These are phyloP conservation scores for Prunus armeniaca DNA, from an alignment of 306 rosid genomes.

Conservation along the genomic window DNA sequence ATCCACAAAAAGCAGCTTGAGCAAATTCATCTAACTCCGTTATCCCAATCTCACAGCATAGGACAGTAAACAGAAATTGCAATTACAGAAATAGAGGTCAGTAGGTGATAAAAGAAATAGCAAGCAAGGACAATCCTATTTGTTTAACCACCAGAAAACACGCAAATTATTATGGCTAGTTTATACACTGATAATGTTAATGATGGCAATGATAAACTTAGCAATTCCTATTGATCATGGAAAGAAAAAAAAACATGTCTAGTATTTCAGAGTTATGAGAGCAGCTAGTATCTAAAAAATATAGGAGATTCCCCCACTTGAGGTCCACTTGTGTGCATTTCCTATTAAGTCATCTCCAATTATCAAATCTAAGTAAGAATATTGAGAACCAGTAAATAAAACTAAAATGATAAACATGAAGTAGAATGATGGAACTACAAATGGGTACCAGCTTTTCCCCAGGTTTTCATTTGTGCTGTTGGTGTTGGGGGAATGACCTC, in stretches of 20 bases:
- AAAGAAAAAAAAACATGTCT: not conserved
- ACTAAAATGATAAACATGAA: slow-evolving; percentile 8
- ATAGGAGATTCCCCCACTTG: not conserved
- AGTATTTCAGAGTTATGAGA: not conserved
- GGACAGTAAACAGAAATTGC: slow-evolving; percentile 18
- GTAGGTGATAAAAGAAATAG: slow-evolving; percentile 10
- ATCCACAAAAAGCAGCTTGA: slow-evolving; percentile 93
- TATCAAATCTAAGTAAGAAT: not conserved
- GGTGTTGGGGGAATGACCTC: slow-evolving; percentile 89
- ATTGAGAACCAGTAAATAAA: slow-evolving; percentile 6
- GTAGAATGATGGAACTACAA: slow-evolving; percentile 24
- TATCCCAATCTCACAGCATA: slow-evolving; percentile 71
- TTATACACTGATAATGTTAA: not conserved
- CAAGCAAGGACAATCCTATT: slow-evolving; percentile 20
- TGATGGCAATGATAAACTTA: not conserved
- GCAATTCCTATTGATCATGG: not conserved
- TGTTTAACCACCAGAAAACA: not conserved
- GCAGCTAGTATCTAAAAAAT: not conserved
- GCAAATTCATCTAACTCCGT: slow-evolving; percentile 88
- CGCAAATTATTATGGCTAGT: not conserved
- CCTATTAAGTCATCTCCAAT: not conserved
- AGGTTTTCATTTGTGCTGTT: slow-evolving; percentile 84
- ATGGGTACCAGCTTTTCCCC: slow-evolving; percentile 87
- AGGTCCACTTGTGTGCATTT: not conserved
- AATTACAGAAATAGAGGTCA: slow-evolving; percentile 21